Conservation (phyloP, 345 rosid species). For the Conringia planisiliqua region DNA sequence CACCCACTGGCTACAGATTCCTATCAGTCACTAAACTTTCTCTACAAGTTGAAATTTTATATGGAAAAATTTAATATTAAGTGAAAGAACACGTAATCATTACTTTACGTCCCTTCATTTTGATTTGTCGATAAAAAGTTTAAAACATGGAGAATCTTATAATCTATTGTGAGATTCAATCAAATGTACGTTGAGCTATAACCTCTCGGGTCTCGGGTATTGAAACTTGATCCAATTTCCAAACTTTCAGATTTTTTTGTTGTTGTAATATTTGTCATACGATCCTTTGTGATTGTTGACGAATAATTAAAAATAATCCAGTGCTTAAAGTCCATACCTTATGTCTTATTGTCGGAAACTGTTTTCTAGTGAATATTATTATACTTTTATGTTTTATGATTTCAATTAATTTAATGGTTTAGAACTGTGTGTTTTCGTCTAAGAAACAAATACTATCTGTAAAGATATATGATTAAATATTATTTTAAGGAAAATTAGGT, state of each 20-base stretch:
- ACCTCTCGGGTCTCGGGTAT: neutral
- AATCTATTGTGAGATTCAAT: constrained; percentile 7
- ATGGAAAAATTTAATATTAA: neutral
- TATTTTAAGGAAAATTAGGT: neutral
- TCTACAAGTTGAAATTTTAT: constrained; percentile 14
- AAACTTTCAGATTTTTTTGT: neutral
- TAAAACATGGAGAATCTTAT: constrained; percentile 1
- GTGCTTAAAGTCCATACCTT: neutral
- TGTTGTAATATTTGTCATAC: neutral
- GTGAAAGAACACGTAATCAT: constrained; percentile 20
- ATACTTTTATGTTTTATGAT: too few relatives aligned
- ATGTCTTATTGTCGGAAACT: neutral
- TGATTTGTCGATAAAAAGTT: constrained; percentile 13
- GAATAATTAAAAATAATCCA: neutral
- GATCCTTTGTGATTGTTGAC: neutral
- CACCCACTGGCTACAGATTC: constrained; percentile 26
- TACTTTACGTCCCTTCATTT: constrained; percentile 11
- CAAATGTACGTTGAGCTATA: neutral
- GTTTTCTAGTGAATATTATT: neutral
- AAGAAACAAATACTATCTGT: neutral
- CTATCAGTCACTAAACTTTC: constrained; percentile 21
- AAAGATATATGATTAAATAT: neutral
- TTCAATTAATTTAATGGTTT: too few relatives aligned
- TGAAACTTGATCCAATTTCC: neutral
- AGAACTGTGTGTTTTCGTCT: neutral